Conservation (phyloP, 768 basidiomycete species). For the Boletus pseudo-olivaceus region DNA sequence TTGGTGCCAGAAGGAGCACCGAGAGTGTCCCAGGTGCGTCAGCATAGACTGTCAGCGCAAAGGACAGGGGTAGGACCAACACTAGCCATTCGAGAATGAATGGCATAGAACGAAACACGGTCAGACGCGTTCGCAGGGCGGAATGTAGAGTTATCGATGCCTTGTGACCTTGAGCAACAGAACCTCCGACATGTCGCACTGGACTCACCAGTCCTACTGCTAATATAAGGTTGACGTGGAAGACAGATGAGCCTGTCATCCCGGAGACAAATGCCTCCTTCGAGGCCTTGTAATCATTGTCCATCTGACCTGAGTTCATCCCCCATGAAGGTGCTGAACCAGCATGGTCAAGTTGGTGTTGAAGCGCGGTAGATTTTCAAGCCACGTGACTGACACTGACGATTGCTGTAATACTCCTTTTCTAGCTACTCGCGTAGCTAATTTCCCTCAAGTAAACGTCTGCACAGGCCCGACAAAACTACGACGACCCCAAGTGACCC, state of each 20-base stretch:
- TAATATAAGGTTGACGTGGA: conserved; percentile 68
- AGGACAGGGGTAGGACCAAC: conserved; percentile 72
- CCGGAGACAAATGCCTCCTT: conserved; percentile 85
- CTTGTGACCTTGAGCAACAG: conserved; percentile 39
- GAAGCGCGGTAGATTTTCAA: background rate
- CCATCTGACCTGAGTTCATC: conserved; percentile 12
- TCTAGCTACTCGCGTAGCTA: background rate
- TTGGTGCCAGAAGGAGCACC: conserved; percentile 44
- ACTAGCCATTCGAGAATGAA: conserved; percentile 56
- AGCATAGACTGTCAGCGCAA: conserved; percentile 78
- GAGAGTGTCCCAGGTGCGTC: conserved; percentile 52
- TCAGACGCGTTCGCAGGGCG: conserved; percentile 48
- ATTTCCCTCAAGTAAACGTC: conserved; percentile 24
- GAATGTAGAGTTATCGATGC: conserved; percentile 71
- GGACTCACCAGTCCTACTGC: conserved; percentile 56
- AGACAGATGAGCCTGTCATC: conserved; percentile 64
- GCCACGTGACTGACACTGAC: conserved; percentile 15
- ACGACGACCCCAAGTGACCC: conserved; percentile 46
- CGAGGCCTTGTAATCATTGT: conserved; percentile 56
- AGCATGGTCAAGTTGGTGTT: background rate
- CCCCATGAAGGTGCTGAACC: background rate
- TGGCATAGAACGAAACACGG: conserved; percentile 34
- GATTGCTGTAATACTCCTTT: no score
- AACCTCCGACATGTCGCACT: background rate
- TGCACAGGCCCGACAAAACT: conserved; percentile 45